Percentiles rank a stretch among this genome's conserved stretches.
Evolutionary conservation across 2,329 filamentous ascomycete genomes (phyloP).

Genomic region (Aspergillus costaricaensis): DNA sequence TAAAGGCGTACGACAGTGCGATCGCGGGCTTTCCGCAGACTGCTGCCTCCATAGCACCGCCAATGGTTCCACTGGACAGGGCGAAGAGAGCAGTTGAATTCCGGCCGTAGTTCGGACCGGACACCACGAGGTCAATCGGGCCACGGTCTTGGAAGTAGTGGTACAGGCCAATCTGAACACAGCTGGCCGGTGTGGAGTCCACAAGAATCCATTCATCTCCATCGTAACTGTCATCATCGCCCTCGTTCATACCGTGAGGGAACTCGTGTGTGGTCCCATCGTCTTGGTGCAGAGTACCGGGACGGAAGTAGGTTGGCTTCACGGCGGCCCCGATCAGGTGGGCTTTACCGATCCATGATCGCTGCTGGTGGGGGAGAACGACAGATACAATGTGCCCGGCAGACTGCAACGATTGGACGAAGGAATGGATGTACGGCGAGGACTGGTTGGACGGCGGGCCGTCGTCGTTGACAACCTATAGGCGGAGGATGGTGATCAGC

Average conservation of each 20-base stretch:
- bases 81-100: slow-evolving; percentile 81
- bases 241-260: slow-evolving; percentile 51
- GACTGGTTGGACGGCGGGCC: slow-evolving; percentile 76
- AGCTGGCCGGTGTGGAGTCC: slow-evolving; percentile 77
- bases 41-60: slow-evolving; percentile 75
- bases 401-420: slow-evolving; percentile 68
- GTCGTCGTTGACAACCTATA: slow-evolving; percentile 68
- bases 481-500: slow-evolving; percentile 9
- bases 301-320: slow-evolving; percentile 80
- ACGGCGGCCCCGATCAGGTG: slow-evolving; percentile 91
- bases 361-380: slow-evolving; percentile 84
- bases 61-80: slow-evolving; percentile 74
- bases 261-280: slow-evolving; percentile 69
- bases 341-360: slow-evolving; percentile 98
- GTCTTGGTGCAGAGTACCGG: slow-evolving; percentile 60
- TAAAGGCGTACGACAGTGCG: slow-evolving; percentile 89
- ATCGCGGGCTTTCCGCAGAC: slow-evolving; percentile 70
- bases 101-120: slow-evolving; percentile 79
- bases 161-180: slow-evolving; percentile 78
- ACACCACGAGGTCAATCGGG: slow-evolving; percentile 74
- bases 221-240: slow-evolving; percentile 54
- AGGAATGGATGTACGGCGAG: slow-evolving; percentile 76
- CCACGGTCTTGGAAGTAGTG: slow-evolving; percentile 75
- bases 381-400: slow-evolving; percentile 88
- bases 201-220: slow-evolving; percentile 80